These are phyloP conservation scores for Vitellaria paradoxa DNA, from an alignment of 179 eudicot species.

Conservation along the genomic window DNA sequence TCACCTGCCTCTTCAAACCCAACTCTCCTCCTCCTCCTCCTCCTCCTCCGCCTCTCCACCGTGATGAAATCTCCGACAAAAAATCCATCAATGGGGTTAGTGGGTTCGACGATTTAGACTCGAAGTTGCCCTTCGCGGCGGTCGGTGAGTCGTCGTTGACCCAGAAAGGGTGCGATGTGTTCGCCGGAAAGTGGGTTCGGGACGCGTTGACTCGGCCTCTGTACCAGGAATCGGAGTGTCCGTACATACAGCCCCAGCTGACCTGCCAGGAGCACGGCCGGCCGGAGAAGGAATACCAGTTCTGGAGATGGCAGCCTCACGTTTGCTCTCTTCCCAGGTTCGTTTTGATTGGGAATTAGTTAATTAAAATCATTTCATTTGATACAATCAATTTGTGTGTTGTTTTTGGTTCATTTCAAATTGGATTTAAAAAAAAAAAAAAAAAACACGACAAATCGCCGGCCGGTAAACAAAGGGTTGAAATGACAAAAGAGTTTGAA, in stretches of 20 bases:
- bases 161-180: constrained; percentile 57
- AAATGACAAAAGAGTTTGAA: too few species aligned
- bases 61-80: constrained; percentile 12
- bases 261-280: constrained; percentile 87
- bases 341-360: too few species aligned
- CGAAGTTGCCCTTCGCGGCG: constrained; percentile 47
- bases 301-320: constrained; percentile 94
- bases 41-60: constrained; percentile 13
- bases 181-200: constrained; percentile 74
- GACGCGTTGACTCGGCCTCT: constrained; percentile 60
- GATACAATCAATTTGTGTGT: too few species aligned
- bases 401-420: too few species aligned
- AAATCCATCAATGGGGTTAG: constrained; percentile 5
- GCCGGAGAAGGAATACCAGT: constrained; percentile 69
- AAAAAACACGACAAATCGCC: too few species aligned
- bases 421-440: too few species aligned
- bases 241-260: constrained; percentile 79
- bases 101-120: not conserved
- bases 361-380: too few species aligned
- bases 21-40: constrained; percentile 23
- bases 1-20: constrained; percentile 47
- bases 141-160: constrained; percentile 21
- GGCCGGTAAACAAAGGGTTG: too few species aligned
- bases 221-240: constrained; percentile 81
- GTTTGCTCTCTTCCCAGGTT: constrained; percentile 75